A percentile compares a stretch with the other conserved stretches of the same genome.
These are phyloP conservation scores for Beta vulgaris DNA, from an alignment of 148 eudicot species.

Conservation along the genomic window DNA sequence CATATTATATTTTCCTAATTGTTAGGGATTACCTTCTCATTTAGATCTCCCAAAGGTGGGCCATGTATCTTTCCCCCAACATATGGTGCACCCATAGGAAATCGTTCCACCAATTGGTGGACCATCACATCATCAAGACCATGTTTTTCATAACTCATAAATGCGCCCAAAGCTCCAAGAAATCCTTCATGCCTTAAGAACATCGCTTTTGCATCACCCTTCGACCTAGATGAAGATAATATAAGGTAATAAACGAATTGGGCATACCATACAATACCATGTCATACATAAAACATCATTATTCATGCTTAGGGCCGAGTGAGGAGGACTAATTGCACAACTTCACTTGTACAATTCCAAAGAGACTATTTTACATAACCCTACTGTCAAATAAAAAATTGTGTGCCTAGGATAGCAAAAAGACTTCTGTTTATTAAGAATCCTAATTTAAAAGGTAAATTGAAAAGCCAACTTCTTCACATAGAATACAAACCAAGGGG, in stretches of 20 bases:
- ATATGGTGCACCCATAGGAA: slow-evolving; percentile 99
- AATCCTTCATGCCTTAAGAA: slow-evolving; percentile 97
- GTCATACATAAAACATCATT: background rate
- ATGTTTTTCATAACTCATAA: slow-evolving; percentile 95
- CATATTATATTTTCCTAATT: background rate
- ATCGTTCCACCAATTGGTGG: slow-evolving; percentile 94
- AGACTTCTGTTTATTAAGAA: background rate
- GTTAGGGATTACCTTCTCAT: slow-evolving; percentile 65
- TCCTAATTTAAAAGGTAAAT: background rate
- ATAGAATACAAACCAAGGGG: background rate
- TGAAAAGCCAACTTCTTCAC: background rate
- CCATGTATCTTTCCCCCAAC: slow-evolving; percentile 91
- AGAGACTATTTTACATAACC: background rate
- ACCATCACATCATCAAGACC: slow-evolving; percentile 95
- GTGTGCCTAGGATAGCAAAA: background rate
- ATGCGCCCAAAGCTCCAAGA: slow-evolving; percentile 98
- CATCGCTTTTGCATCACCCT: slow-evolving; percentile 95
- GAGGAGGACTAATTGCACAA: background rate
- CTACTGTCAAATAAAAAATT: too few species aligned
- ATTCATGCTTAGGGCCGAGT: background rate
- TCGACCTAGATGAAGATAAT: slow-evolving; percentile 54
- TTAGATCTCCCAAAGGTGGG: slow-evolving; percentile 85
- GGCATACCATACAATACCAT: background rate
- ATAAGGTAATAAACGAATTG: background rate
- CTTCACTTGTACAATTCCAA: background rate